Evolutionary conservation across 1,139 yeast species (phyloP).

Genomic region (Geotrichum europaeum): DNA sequence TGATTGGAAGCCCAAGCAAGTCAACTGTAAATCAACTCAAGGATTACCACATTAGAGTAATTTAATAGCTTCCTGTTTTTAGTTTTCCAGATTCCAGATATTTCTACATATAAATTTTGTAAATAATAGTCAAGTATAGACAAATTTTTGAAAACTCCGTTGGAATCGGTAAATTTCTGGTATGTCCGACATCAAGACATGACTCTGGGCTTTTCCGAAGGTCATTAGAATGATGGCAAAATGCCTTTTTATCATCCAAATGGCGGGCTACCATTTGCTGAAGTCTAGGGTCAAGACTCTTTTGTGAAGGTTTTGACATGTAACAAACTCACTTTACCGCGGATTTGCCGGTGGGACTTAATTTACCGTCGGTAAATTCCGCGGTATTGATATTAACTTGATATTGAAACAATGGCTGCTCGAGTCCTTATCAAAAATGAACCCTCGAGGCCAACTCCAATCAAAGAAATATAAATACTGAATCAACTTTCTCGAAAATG

Average conservation of each 20-base stretch:
- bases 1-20: constrained; percentile 76
- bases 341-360: background rate
- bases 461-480: background rate
- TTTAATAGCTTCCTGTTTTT: background rate
- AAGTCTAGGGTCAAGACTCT: background rate
- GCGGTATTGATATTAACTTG: background rate
- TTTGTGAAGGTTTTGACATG: background rate
- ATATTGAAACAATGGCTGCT: background rate
- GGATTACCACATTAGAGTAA: constrained; percentile 23
- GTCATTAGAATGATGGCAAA: background rate
- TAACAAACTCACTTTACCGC: background rate
- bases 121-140: background rate
- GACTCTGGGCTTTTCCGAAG: background rate
- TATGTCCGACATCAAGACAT: background rate
- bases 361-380: background rate
- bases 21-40: constrained; percentile 47
- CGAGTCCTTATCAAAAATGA: background rate
- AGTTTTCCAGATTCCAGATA: background rate
- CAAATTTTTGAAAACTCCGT: background rate
- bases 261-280: background rate
- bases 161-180: background rate
- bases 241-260: background rate
- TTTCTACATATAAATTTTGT: background rate
- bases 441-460: background rate
- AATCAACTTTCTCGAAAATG: background rate